Evolutionary conservation across 1,284 basidiomycete genomes (phyloP).

Genomic region (Singerocomus inundabilis): DNA sequence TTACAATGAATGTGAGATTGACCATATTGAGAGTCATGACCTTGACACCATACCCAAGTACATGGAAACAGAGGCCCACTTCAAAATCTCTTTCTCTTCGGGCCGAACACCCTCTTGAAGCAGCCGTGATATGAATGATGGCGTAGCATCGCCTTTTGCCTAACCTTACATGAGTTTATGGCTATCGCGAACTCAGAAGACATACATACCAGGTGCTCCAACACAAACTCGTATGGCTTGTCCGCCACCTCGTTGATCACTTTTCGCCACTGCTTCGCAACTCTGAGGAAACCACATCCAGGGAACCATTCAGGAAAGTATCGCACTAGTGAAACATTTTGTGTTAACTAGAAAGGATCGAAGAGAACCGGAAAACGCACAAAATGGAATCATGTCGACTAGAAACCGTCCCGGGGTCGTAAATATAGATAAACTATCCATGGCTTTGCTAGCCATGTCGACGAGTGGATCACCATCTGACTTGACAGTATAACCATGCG

Average conservation of each 20-base stretch:
- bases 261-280: constrained; percentile 37
- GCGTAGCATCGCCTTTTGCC: constrained; percentile 37
- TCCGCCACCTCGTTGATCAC: constrained; percentile 33
- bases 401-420: constrained; percentile 24
- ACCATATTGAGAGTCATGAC: neutral
- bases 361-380: constrained; percentile 16
- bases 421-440: constrained; percentile 12
- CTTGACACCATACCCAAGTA: constrained; percentile 16
- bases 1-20: neutral
- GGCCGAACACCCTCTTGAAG: constrained; percentile 4
- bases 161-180: constrained; percentile 14
- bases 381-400: constrained; percentile 28
- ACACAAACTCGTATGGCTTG: constrained; percentile 38
- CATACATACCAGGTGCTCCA: constrained; percentile 37
- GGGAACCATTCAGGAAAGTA: constrained; percentile 48
- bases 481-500: constrained; percentile 8
- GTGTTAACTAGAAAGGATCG: neutral
- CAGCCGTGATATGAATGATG: constrained; percentile 36
- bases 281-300: constrained; percentile 43
- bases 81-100: constrained; percentile 17
- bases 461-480: constrained; percentile 25
- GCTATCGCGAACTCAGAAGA: no score
- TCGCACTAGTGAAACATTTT: constrained; percentile 28
- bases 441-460: constrained; percentile 18
- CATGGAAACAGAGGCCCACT: constrained; percentile 15